Base-by-base conservation (phyloP, 805 yeast genomes). In the Teunomyces kruisii region DNA sequence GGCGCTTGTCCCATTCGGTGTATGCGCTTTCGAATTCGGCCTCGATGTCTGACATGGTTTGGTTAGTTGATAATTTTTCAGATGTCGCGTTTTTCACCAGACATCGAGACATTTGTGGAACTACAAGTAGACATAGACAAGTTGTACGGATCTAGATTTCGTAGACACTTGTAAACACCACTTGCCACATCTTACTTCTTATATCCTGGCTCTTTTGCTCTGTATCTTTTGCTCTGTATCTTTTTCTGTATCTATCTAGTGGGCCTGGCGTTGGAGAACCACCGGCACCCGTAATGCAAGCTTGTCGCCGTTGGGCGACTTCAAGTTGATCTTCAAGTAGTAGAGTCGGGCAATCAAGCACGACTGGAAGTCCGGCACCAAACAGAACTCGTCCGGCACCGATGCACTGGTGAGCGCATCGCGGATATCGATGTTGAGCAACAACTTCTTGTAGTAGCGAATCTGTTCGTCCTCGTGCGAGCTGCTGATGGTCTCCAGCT, bases 1-100 rank as follows among this genome's bases (percentile, higher is more conserved):
- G 57, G 33, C 57, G 58, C 38, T 54, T 67, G 17, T 72, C 76
- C 77, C 77, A 72, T 41, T 70, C 75, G 14, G 74, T 35, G 10
- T 35, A 19, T n/a, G 27, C 22, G 28, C 9, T 35, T 9, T 35
- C 38, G 5, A 35, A 19, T 35, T 19, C 28, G 26, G 17, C 28
- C 4, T 24, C 17, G 9, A 24, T 35, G 15, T 17, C 17, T 9
- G 28, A 24, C 8, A 9, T 19, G 12, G 27, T 26, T 9, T 5
- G 3, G 3, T 26, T 26, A 19, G 6, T 19, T 67, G 15, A 64
- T 52, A 24, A 55, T 54, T 53, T 38, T 54, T 58, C 14, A 53
- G 48, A 28, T 46, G 22, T 53, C 54, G 49, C 54, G 37, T 35
- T 22, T n/a, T n/a, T n/a, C n/a, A n/a, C n/a, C n/a, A n/a, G n/a